Evolutionary conservation across 2,329 filamentous ascomycete genomes (phyloP).

Genomic region (Ophiosphaerella korrae): DNA sequence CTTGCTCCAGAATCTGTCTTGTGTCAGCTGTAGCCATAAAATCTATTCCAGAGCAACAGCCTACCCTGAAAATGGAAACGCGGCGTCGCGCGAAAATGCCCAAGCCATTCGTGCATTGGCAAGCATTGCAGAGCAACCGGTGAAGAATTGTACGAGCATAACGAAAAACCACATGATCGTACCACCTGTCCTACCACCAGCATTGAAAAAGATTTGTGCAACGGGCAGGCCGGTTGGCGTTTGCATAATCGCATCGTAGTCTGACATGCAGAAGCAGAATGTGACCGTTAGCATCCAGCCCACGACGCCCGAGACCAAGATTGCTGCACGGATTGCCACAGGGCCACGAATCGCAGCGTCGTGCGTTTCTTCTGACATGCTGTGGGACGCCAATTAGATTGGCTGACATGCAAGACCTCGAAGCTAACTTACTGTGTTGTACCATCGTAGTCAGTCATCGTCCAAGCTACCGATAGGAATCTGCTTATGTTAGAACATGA

Average conservation of each 20-base stretch:
- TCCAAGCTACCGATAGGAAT: slow-evolving; percentile 63
- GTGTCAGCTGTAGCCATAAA: slow-evolving; percentile 22
- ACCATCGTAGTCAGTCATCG: slow-evolving; percentile 72
- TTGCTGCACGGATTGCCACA: slow-evolving; percentile 62
- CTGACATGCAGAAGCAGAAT: slow-evolving; percentile 66
- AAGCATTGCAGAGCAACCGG: slow-evolving; percentile 67
- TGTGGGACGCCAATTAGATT: slow-evolving; percentile 37
- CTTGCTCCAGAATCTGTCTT: slow-evolving; percentile 55
- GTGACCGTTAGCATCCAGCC: slow-evolving; percentile 69
- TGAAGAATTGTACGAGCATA: slow-evolving; percentile 69
- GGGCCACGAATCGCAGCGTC: slow-evolving; percentile 66
- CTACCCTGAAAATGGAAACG: slow-evolving; percentile 64
- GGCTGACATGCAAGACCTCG: slow-evolving; percentile 20
- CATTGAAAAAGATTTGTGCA: slow-evolving; percentile 64
- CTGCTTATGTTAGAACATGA: slow-evolving; percentile 28
- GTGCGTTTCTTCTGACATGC: slow-evolving; percentile 70
- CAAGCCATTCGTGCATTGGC: slow-evolving; percentile 68
- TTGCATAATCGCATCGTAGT: slow-evolving; percentile 61
- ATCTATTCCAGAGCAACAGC: slow-evolving; percentile 7
- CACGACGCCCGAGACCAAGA: slow-evolving; percentile 63
- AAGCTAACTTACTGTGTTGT: slow-evolving; percentile 62
- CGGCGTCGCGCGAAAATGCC: slow-evolving; percentile 65
- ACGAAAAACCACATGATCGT: slow-evolving; percentile 66
- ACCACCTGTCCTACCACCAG: slow-evolving; percentile 61
- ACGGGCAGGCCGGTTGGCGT: slow-evolving; percentile 66